A percentile compares a stretch with the other conserved stretches of the same genome.
These are phyloP conservation scores for Russula emetica DNA, from an alignment of 768 basidiomycete species.

Conservation along the genomic window DNA sequence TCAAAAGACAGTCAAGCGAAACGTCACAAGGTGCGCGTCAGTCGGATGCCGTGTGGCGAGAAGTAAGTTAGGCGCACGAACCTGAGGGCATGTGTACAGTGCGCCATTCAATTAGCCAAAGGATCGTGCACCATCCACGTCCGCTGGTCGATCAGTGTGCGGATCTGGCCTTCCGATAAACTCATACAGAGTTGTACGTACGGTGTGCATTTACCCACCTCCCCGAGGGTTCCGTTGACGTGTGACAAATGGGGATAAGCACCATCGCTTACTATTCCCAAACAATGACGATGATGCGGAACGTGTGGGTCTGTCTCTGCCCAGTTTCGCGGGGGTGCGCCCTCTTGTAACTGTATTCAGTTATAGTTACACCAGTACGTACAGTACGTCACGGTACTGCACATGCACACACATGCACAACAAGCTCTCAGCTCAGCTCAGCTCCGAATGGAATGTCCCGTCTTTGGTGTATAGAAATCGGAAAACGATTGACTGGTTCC, in stretches of 20 bases:
- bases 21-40: not conserved
- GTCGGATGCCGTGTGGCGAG: not conserved
- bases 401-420: not conserved
- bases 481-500: not conserved
- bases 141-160: conserved; percentile 13
- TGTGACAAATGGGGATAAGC: conserved; percentile 16
- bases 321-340: not conserved
- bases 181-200: conserved; percentile 16
- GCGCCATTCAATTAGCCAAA: not conserved
- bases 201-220: not conserved
- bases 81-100: not conserved
- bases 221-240: conserved; percentile 18
- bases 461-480: not conserved
- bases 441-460: not conserved
- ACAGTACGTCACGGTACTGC: not conserved
- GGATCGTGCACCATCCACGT: no score
- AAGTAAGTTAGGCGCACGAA: conserved; percentile 12
- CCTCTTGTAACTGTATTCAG: not conserved
- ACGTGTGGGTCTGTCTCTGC: not conserved
- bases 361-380: not conserved
- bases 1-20: not conserved
- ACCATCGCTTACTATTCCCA: not conserved
- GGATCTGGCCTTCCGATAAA: conserved; percentile 19
- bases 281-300: conserved; percentile 10
- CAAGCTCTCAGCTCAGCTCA: no score